These are phyloP conservation scores for Setaria italica DNA, from an alignment of 202 grass and related monocot species.

Conservation along the genomic window DNA sequence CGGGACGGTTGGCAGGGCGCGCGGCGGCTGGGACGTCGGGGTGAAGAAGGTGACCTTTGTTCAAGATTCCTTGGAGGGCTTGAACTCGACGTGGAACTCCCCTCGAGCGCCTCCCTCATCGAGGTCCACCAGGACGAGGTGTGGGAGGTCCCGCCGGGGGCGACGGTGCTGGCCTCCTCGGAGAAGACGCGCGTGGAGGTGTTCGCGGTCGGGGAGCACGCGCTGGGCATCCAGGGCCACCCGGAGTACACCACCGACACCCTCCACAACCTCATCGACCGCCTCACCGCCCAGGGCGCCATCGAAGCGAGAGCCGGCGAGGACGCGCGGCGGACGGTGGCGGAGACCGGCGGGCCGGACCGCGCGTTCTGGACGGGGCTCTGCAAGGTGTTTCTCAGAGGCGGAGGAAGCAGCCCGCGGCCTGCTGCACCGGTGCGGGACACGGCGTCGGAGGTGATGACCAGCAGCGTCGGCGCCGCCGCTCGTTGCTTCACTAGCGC, in stretches of 20 bases:
- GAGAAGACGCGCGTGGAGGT: conserved; percentile 62
- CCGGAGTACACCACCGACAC: conserved; percentile 65
- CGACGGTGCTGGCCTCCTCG: conserved; percentile 63
- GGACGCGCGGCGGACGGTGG: conserved; percentile 35
- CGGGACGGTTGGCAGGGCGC: conserved; percentile 18
- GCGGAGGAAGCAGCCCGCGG: too few relatives aligned
- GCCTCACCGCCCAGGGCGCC: conserved; percentile 22
- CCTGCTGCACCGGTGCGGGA: too few relatives aligned
- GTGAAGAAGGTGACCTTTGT: conserved; percentile 49
- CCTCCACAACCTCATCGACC: conserved; percentile 54
- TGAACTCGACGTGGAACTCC: neutral
- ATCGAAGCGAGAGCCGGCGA: conserved; percentile 42
- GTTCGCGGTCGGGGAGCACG: conserved; percentile 56
- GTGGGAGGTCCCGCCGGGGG: conserved; percentile 56
- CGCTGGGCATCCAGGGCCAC: conserved; percentile 68
- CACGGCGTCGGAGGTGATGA: too few relatives aligned
- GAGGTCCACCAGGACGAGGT: conserved; percentile 76
- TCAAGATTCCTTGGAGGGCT: neutral
- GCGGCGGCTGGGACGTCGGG: conserved; percentile 56
- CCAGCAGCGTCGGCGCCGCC: too few relatives aligned
- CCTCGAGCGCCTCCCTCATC: conserved; percentile 36
- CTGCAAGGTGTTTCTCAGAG: conserved; percentile 21
- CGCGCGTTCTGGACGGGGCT: conserved; percentile 47
- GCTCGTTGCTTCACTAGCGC: neutral
- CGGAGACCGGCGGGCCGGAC: conserved; percentile 45